Conservation (phyloP, 169 alveolate genomes). For the Plasmodium reichenowi region DNA sequence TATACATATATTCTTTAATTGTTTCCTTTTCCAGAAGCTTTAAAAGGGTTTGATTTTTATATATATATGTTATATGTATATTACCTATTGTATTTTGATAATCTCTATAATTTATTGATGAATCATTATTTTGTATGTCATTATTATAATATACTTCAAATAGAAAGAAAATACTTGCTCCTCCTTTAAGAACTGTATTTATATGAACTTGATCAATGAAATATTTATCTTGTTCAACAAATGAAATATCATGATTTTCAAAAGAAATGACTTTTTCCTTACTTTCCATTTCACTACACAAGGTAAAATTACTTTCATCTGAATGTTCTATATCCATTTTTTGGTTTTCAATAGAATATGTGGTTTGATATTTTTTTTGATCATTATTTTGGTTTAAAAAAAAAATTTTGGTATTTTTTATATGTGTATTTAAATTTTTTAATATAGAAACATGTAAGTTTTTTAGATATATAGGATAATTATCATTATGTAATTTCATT, state of each 20-base stretch:
- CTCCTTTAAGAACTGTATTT: slow-evolving; percentile 51
- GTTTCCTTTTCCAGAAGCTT: not conserved
- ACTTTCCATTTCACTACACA: not conserved
- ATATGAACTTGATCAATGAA: slow-evolving; percentile 53
- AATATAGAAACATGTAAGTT: slow-evolving; percentile 27
- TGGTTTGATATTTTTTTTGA: not conserved
- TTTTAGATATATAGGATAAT: slow-evolving; percentile 59
- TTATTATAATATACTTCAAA: slow-evolving; percentile 44
- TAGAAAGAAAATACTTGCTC: slow-evolving; percentile 36
- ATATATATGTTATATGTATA: slow-evolving; percentile 40
- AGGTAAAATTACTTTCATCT: not conserved
- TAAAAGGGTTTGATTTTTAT: not conserved
- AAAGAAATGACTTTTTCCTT: not conserved
- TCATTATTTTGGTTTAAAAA: slow-evolving; percentile 2
- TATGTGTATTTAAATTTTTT: slow-evolving; percentile 30
- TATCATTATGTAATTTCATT: slow-evolving; percentile 59
- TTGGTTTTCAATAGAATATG: not conserved
- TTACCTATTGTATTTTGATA: slow-evolving; percentile 40
- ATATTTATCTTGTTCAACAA: slow-evolving; percentile 11
- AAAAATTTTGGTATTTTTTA: slow-evolving; percentile 41
- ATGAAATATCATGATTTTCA: not conserved
- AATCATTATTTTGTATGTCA: not conserved
- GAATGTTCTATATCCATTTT: not conserved
- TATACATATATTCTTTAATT: slow-evolving; percentile 25
- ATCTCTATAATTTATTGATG: slow-evolving; percentile 5